Conservation (phyloP, 108 stramenopile genomes). For the Cyclotella sp. region DNA sequence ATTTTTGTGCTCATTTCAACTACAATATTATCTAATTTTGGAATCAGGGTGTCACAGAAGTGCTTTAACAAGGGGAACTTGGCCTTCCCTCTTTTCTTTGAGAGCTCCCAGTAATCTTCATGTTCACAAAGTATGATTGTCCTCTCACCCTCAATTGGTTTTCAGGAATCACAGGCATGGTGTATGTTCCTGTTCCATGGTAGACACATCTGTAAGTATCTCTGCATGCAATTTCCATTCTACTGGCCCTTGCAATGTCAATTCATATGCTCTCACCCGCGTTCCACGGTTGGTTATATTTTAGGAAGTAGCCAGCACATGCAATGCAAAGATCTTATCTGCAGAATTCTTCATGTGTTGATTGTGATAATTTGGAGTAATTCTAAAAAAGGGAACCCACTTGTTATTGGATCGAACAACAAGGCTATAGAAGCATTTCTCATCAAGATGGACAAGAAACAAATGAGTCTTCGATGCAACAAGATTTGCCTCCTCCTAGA, state of each 20-base stretch:
- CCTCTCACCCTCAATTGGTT: constrained; percentile 4
- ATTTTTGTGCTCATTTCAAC: no score
- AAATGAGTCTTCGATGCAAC: neutral
- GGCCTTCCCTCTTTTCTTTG: neutral
- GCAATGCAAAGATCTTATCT: neutral
- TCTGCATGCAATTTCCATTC: neutral
- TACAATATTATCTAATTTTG: no score
- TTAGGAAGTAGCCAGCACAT: neutral
- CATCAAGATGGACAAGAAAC: neutral
- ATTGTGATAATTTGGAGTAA: constrained; percentile 7
- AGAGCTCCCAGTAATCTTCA: constrained; percentile 10
- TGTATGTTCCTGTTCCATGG: neutral
- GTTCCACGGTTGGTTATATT: neutral
- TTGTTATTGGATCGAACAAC: constrained; percentile 3
- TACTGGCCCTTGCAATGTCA: neutral
- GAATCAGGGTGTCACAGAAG: neutral
- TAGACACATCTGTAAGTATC: constrained; percentile 19
- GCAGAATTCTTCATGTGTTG: neutral
- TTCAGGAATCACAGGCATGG: neutral
- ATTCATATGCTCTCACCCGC: neutral
- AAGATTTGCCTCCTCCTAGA: neutral
- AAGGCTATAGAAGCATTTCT: neutral
- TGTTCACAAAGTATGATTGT: constrained; percentile 11
- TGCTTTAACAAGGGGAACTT: neutral
- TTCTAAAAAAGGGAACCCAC: neutral